Conservation (phyloP, 768 basidiomycete genomes). For the Lactifluus subvellereus region DNA sequence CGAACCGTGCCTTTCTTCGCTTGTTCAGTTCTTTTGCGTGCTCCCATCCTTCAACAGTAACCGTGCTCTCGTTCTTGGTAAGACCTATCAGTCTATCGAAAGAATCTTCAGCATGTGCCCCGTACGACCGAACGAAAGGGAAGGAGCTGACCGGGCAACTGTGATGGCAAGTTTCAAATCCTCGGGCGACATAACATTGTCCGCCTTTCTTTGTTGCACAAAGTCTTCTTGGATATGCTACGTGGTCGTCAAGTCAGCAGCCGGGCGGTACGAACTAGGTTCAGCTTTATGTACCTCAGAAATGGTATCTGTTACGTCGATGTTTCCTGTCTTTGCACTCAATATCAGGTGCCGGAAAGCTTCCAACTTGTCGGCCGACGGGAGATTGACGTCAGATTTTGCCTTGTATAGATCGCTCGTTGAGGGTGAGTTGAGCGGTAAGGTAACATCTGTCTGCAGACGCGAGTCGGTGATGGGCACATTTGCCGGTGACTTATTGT, state of each 20-base stretch:
- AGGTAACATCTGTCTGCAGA: constrained; percentile 49
- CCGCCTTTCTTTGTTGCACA: constrained; percentile 40
- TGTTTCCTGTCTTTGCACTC: constrained; percentile 53
- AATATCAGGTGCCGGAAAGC: constrained; percentile 55
- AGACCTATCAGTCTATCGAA: constrained; percentile 52
- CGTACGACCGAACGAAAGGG: not conserved
- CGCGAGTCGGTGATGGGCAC: not conserved
- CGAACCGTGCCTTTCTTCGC: constrained; percentile 34
- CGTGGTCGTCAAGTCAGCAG: not conserved
- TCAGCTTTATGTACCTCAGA: constrained; percentile 45
- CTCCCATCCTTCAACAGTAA: constrained; percentile 60
- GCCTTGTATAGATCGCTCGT: constrained; percentile 45
- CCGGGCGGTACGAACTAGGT: not conserved
- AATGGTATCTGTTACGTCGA: constrained; percentile 46
- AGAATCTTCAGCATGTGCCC: constrained; percentile 11
- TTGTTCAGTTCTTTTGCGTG: constrained; percentile 55
- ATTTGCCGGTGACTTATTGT: not conserved
- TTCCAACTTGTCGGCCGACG: constrained; percentile 42
- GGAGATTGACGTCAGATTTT: constrained; percentile 39
- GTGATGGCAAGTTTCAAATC: constrained; percentile 65
- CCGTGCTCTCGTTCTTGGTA: constrained; percentile 49
- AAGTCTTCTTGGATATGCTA: constrained; percentile 79
- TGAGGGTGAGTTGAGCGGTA: constrained; percentile 39
- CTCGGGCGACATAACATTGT: constrained; percentile 43
- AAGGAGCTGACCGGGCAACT: constrained; percentile 52